Evolutionary conservation across 305 asterid genomes (phyloP).

Genomic region (Withania somnifera): DNA sequence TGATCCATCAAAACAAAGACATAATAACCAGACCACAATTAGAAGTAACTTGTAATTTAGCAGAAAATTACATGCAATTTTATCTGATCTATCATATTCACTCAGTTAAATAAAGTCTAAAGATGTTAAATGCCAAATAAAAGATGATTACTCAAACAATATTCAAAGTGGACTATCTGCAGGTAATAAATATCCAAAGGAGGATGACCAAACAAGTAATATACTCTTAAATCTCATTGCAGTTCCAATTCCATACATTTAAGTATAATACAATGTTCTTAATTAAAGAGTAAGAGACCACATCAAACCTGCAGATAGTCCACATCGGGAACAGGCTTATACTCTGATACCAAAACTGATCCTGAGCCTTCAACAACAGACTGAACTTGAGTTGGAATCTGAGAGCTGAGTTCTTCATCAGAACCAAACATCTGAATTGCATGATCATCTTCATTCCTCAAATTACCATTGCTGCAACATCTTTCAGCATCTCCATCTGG

Average conservation of each 20-base stretch:
- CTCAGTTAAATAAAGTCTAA: background rate
- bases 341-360: slow-evolving; percentile 61
- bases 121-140: background rate
- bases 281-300: background rate
- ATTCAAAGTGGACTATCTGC: background rate
- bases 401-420: slow-evolving; percentile 55
- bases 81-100: background rate
- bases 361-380: slow-evolving; percentile 79
- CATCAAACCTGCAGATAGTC: slow-evolving; percentile 87
- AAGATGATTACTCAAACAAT: background rate
- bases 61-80: background rate
- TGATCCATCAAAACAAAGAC: background rate
- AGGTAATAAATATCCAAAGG: background rate
- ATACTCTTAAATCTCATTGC: background rate
- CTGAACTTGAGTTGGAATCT: slow-evolving; percentile 84
- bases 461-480: slow-evolving; percentile 23
- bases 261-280: background rate
- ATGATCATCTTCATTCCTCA: slow-evolving; percentile 34
- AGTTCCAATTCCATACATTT: background rate
- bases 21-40: background rate
- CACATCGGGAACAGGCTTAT: slow-evolving; percentile 74
- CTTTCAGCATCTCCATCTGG: slow-evolving; percentile 49
- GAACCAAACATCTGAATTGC: slow-evolving; percentile 57
- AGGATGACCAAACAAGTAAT: background rate
- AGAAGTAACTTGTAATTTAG: background rate